Evolutionary conservation across 257 asterid genomes (phyloP).

Genomic region (Linderniella brevidens): DNA sequence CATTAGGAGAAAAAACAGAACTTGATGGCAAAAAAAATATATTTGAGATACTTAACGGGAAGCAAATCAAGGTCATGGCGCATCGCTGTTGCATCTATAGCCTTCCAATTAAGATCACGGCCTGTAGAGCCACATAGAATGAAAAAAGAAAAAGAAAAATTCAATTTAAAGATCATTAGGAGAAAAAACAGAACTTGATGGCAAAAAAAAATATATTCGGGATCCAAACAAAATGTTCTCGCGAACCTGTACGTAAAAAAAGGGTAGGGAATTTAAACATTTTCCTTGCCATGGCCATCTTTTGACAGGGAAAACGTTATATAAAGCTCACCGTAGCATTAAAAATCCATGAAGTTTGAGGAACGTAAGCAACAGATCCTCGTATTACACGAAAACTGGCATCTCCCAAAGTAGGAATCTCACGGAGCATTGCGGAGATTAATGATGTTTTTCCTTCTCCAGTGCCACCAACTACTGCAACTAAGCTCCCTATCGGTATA

Average conservation of each 20-base stretch:
- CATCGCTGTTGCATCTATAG: conserved; percentile 62
- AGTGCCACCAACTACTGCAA: conserved; percentile 85
- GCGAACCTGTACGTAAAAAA: conserved; percentile 31
- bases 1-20: background rate
- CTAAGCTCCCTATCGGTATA: conserved; percentile 66
- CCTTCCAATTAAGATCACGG: conserved; percentile 61
- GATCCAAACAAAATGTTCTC: conserved; percentile 76
- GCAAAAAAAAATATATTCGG: background rate
- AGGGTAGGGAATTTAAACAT: too few species aligned
- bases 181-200: background rate
- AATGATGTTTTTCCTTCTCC: conserved; percentile 95
- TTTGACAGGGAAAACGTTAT: conserved; percentile 4
- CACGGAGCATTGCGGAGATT: conserved; percentile 79
- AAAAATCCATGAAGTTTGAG: conserved; percentile 90
- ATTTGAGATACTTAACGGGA: conserved; percentile 39
- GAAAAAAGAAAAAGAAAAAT: background rate
- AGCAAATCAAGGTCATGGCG: conserved; percentile 68
- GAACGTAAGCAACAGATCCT: conserved; percentile 85
- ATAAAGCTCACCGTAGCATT: conserved; percentile 68
- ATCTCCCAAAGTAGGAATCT: conserved; percentile 66
- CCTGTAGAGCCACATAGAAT: conserved; percentile 26
- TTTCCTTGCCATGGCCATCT: too few species aligned
- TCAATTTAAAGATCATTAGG: background rate
- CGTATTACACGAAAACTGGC: conserved; percentile 37
- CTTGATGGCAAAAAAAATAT: background rate